Evolutionary conservation across 305 asterid genomes (phyloP), one percentile per base, ranked within the genome.

Genomic region (Euphrasia arctica): DNA sequence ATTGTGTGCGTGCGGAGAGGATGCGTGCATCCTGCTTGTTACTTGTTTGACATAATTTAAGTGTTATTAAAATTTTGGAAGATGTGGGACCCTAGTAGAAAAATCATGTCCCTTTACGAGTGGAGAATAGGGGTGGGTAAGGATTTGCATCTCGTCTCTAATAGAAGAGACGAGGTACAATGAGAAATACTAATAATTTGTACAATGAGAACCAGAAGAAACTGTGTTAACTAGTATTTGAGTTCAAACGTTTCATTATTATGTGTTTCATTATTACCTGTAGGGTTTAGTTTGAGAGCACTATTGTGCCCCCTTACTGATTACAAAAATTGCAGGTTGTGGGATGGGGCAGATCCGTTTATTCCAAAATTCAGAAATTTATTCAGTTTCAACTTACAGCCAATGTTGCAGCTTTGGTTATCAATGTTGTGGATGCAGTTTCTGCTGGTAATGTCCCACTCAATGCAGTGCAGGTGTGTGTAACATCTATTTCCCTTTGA

Each of bases 341-440:
- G 62, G 82, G 95, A 52, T 93, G 99, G 99, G 98, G 99, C 56
- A 77, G 97, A 76, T 90, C 96, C 14, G 99, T 93, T 4, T 93
- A 93, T 43, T 95, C 97, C 34, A 93, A 93, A 62, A 88, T 93
- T 52, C 96, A 93, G 82, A 90, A 93, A 71, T 93, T 93, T 71
- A 93, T 93, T 51, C 99, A 93, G 54, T 93, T 93, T 75, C 96
- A 93, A 70, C 96, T 90, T 22, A 93, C 97, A 4, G 99, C 90
- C 60, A 90, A 93, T 74, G 97, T 88, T 75, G 95, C 99, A 14
- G 99, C 99, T n/a, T 75, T 93, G 55, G 50, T 87, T 62, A 93
- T 93, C 63, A 93, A 93, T 77, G 96, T 90, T 63, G 97, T 77
- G 51, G 93, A 95, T 42, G 97, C 99, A 47, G 57, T 88, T 73